Base-by-base conservation (phyloP, 2,329 filamentous ascomycete species). In the Trichoderma simmonsii region DNA sequence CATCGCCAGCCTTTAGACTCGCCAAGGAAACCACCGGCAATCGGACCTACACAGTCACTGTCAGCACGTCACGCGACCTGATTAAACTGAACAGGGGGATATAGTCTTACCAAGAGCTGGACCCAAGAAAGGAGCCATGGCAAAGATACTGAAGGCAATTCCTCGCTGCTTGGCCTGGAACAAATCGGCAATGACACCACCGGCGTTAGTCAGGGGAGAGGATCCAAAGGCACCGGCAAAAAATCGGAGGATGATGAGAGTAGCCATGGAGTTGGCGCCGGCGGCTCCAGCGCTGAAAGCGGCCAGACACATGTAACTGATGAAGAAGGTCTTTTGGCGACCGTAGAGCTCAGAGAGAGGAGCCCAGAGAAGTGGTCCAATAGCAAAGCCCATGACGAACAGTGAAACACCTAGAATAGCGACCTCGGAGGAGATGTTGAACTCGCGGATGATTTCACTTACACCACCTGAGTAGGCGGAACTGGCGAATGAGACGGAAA, bases 401-500 rank as follows among this genome's bases (percentile, higher is more conserved):
- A 91, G 81, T 8, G 89, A 91, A 15, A 92, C 84, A 12, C 90
- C 90, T 2, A 92, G 83, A 28, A 88, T 90, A 51, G 85, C 86
- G 8, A 91, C 80, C 75, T 88, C 87, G 1, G 75, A 75, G 1
- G 81, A 82, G 32, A 88, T 83, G 14, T 81, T 71, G 74, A 93
- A 92, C 39, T 89, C 83, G 1, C 73, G 57, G 15, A 90, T 83
- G 68, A 93, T 84, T 63, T 88, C 82, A 9, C 75, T 71, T 15
- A 90, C 79, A 61, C 88, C 88, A 14, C 89, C 88, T 4, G 87
- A 88, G 79, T 89, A 92, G 36, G 91, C 91, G 1, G 89, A 91
- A 21, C 90, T 92, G 69, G 89, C 88, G 76, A 94, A 91, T 3
- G 92, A 85, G 34, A 93, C 90, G 32, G 86, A 90, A 57, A 94